Conservation (phyloP, 208 protist genomes). For the Crithidia bombi region DNA sequence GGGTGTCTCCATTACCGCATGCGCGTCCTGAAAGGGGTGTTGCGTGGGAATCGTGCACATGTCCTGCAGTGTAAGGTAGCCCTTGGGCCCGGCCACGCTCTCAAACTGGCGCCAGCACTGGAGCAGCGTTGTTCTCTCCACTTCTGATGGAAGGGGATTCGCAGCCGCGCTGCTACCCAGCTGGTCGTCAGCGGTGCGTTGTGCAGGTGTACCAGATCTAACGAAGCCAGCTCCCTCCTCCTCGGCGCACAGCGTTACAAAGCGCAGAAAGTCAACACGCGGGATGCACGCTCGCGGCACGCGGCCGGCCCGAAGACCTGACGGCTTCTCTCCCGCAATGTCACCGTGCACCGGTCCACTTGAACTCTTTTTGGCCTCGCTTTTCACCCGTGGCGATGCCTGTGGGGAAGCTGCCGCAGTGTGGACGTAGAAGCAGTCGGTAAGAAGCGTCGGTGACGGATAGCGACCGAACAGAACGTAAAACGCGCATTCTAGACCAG, state of each 20-base stretch:
- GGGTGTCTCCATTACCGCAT: constrained; percentile 2
- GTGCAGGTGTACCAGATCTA: not conserved
- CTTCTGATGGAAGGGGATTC: not conserved
- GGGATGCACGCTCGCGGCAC: too few species aligned
- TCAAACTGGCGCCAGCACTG: constrained; percentile 50
- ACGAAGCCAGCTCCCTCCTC: constrained; percentile 28
- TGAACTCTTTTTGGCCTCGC: too few species aligned
- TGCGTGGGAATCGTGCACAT: constrained; percentile 16
- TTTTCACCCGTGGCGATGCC: not conserved
- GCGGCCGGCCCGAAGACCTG: too few species aligned
- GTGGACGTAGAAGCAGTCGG: constrained; percentile 22
- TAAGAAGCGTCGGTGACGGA: constrained; percentile 16
- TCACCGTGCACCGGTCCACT: too few species aligned
- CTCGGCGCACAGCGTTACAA: constrained; percentile 31
- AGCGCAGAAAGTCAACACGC: constrained; percentile 21
- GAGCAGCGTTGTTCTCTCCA: not conserved
- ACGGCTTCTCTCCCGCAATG: too few species aligned
- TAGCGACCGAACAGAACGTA: constrained; percentile 38
- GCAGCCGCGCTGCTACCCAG: not conserved
- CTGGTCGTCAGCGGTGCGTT: not conserved
- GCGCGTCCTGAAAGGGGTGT: constrained; percentile 23
- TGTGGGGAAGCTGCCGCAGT: too few species aligned
- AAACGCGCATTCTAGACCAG: constrained; percentile 31
- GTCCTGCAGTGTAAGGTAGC: constrained; percentile 55
- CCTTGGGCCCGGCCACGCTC: constrained; percentile 56